Percentiles rank a stretch among this genome's conserved stretches.
Conservation (phyloP, 352 stramenopile genomes). For the Thraustochytrium sp. region DNA sequence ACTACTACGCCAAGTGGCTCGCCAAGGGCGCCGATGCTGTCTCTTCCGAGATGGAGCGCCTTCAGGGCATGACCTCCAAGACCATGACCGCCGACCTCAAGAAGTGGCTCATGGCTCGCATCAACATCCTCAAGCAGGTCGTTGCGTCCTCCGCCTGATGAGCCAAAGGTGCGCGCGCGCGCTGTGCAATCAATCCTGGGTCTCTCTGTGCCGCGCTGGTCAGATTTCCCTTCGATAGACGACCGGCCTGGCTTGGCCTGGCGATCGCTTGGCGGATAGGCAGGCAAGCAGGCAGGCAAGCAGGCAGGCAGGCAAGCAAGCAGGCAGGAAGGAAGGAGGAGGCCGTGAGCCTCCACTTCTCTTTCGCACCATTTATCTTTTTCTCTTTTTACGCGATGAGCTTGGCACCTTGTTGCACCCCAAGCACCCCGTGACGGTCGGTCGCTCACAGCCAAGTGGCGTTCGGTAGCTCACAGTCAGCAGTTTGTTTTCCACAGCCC, state of each 20-base stretch:
- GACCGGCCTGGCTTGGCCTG: too few relatives aligned
- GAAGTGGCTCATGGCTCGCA: slow-evolving; percentile 41
- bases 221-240: neutral
- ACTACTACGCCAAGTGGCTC: slow-evolving; percentile 24
- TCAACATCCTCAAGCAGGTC: slow-evolving; percentile 45
- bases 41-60: slow-evolving; percentile 32
- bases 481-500: too few relatives aligned
- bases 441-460: neutral
- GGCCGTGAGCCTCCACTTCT: too few relatives aligned
- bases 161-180: neutral
- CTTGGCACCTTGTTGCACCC: neutral
- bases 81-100: slow-evolving; percentile 48
- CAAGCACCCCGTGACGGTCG: neutral
- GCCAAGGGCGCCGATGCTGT: slow-evolving; percentile 32
- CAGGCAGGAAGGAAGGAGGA: too few relatives aligned
- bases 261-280: too few relatives aligned
- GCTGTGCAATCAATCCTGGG: neutral
- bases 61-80: slow-evolving; percentile 44
- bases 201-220: neutral
- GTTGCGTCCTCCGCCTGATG: neutral
- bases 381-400: neutral
- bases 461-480: neutral
- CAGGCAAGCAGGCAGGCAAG: too few relatives aligned
- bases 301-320: too few relatives aligned
- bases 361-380: too few relatives aligned